Base-by-base conservation (phyloP, 2,329 filamentous ascomycete species). In the Calonectria honghensis region DNA sequence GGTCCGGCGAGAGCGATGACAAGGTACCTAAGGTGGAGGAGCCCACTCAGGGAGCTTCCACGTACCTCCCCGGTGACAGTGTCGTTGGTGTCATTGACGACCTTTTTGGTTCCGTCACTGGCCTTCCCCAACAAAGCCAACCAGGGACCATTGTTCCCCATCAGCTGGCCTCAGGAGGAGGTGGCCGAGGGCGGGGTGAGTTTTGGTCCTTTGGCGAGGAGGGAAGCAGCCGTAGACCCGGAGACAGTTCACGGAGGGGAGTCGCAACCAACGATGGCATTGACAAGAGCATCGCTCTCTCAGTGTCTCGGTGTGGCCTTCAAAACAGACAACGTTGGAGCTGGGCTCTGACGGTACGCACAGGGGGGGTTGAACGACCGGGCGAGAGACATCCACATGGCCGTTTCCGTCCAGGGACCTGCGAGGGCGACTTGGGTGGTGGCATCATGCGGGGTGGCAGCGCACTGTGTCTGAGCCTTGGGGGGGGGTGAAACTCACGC, bases 391-490 rank as follows among this genome's bases (percentile, higher is more conserved):
- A 50, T 31, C 54, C 54, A 74, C 72, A 70, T 72, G 78, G 71
- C 65, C 73, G 73, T 72, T 76, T 75, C 74, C 70, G 72, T 77
- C 52, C 68, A 79, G 73, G 67, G 70, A 75, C 77, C 74, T 61
- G 39, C 29, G 61, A 29, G 29, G 59, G 59, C 37, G 54, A 48
- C 39, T 65, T 52, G 64, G 68, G 50, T 61, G 71, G 79, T 80
- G 77, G 78, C 76, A 79, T 81, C 77, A 80, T 81, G 80, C 79
- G 80, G 79, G 79, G 79, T 68, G 70, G 41, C 20, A 48, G 65
- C 63, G 77, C 78, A 80, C 79, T 81, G 80, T 81, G 76, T 75
- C 73, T 61, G 66, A 64, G 61, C 41, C 71, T 59, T 52, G 57
- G 54, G 70, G 54, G 70, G 67, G 59, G 61, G 27, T 50, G 77